Evolutionary conservation across 345 rosid species (phyloP).

Genomic region (Garcia nutans): DNA sequence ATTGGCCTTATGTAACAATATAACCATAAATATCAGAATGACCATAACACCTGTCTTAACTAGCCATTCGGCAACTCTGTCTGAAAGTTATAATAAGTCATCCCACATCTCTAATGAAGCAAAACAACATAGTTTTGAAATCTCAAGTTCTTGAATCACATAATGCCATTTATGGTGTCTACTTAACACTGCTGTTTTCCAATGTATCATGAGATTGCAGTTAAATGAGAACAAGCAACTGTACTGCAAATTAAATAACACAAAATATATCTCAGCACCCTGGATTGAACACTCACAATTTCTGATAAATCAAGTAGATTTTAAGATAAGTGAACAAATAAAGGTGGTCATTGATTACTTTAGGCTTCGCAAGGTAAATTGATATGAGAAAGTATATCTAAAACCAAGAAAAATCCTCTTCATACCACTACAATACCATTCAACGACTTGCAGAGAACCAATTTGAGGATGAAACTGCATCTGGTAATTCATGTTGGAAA

Average conservation of each 20-base stretch:
- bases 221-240: not conserved
- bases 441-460: constrained; percentile 12
- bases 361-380: constrained; percentile 47
- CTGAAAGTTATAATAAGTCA: not conserved
- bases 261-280: not conserved
- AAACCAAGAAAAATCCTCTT: not conserved
- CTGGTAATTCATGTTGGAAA: constrained; percentile 31
- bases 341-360: constrained; percentile 45
- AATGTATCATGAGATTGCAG: constrained; percentile 28
- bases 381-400: constrained; percentile 9
- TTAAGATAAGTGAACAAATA: constrained; percentile 42
- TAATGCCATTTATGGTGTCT: not conserved
- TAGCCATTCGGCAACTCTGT: not conserved
- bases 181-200: constrained; percentile 23
- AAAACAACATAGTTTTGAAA: constrained; percentile 13
- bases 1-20: not conserved
- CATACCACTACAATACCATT: constrained; percentile 17
- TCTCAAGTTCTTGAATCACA: constrained; percentile 2
- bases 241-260: not conserved
- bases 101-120: not conserved
- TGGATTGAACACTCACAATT: constrained; percentile 41
- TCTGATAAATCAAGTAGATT: constrained; percentile 33
- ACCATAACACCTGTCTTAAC: not conserved
- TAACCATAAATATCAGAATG: not conserved
- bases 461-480: constrained; percentile 21